Conservation (phyloP, 2,329 filamentous ascomycete species). For the Volutella citrinella region DNA sequence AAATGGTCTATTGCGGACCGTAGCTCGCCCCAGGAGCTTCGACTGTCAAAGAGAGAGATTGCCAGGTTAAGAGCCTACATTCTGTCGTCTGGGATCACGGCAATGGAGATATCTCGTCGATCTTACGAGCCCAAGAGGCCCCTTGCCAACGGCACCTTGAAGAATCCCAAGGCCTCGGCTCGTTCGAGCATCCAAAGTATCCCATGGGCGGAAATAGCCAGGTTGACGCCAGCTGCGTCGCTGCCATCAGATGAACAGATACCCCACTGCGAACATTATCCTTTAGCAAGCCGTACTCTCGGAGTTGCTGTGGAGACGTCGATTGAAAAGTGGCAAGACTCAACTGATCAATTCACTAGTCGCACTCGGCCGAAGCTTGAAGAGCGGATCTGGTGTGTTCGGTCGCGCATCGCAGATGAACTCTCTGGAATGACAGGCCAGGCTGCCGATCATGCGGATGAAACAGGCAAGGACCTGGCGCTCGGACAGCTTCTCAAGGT, state of each 20-base stretch:
- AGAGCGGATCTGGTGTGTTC: conserved; percentile 44
- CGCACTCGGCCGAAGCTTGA: conserved; percentile 54
- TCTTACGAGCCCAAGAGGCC: conserved; percentile 49
- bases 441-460: conserved; percentile 76
- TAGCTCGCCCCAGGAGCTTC: conserved; percentile 31
- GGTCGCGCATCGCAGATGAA: conserved; percentile 48
- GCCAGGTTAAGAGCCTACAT: conserved; percentile 75
- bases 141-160: conserved; percentile 20
- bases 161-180: conserved; percentile 18
- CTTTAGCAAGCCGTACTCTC: conserved; percentile 51
- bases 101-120: conserved; percentile 71
- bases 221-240: conserved; percentile 34
- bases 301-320: conserved; percentile 44
- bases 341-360: conserved; percentile 57
- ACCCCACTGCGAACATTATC: conserved; percentile 44
- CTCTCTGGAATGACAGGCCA: conserved; percentile 60
- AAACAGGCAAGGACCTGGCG: conserved; percentile 71
- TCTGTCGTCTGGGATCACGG: conserved; percentile 84
- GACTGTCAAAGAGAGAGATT: conserved; percentile 67
- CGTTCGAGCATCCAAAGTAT: conserved; percentile 20
- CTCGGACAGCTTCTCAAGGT: conserved; percentile 75
- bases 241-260: conserved; percentile 33
- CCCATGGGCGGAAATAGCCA: conserved; percentile 43
- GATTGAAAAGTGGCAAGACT: conserved; percentile 54
- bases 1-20: conserved; percentile 53